These are phyloP conservation scores for Backusella morwellensis DNA, from an alignment of 192 early-diverging fungal genomes.

Conservation along the genomic window DNA sequence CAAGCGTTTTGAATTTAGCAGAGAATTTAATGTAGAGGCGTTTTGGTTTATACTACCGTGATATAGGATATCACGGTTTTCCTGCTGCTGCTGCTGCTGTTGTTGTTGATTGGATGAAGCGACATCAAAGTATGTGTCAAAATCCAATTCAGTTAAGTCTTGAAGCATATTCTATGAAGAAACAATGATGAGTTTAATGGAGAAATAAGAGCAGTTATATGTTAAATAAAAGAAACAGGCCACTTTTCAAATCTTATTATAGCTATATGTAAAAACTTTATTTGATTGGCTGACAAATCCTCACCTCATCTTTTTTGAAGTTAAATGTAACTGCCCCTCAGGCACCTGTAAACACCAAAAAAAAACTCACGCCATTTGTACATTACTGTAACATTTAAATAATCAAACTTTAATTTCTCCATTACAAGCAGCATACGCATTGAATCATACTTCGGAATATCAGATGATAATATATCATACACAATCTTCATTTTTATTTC, in stretches of 20 bases:
- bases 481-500: background rate
- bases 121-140: constrained; percentile 18
- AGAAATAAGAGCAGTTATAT: constrained; percentile 2
- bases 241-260: background rate
- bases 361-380: constrained; percentile 12
- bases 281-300: constrained; percentile 3
- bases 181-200: background rate
- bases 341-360: background rate
- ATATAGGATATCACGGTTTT: background rate
- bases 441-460: background rate
- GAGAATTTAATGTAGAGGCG: background rate
- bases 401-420: background rate
- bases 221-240: constrained; percentile 8
- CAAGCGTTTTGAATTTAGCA: background rate
- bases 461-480: background rate
- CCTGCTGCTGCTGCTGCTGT: background rate
- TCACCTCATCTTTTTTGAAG: constrained; percentile 13
- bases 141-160: constrained; percentile 17
- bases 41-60: background rate
- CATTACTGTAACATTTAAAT: background rate
- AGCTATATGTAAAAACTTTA: background rate
- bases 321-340: background rate
- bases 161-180: constrained; percentile 17
- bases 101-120: background rate
- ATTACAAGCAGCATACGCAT: background rate